These are phyloP conservation scores for Quercus variabilis DNA, from an alignment of 306 rosid genomes.

Conservation along the genomic window DNA sequence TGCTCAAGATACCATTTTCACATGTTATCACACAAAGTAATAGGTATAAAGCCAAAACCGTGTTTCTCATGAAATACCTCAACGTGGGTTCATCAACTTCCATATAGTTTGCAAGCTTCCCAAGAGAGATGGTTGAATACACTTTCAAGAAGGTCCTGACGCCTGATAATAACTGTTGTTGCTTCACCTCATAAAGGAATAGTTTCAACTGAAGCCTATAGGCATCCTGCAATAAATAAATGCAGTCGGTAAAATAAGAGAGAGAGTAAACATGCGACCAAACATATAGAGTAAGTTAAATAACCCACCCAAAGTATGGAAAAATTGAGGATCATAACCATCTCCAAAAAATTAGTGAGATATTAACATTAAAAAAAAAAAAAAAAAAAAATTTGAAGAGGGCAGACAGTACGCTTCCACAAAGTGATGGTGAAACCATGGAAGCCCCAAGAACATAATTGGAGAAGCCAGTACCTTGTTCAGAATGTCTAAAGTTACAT, in stretches of 20 bases:
- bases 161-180: slow-evolving; percentile 85
- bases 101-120: slow-evolving; percentile 88
- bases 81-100: slow-evolving; percentile 93
- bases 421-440: neutral
- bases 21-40: neutral
- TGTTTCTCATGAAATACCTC: slow-evolving; percentile 40
- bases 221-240: slow-evolving; percentile 66
- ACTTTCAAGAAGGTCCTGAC: slow-evolving; percentile 87
- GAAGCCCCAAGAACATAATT: neutral
- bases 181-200: slow-evolving; percentile 96
- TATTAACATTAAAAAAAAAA: neutral
- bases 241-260: slow-evolving; percentile 1
- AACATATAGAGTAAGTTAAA: neutral
- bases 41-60: no score
- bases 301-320: neutral
- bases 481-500: neutral
- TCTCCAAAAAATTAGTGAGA: neutral
- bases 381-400: neutral
- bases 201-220: slow-evolving; percentile 91
- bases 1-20: neutral
- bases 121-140: slow-evolving; percentile 78
- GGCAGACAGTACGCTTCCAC: neutral
- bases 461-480: neutral
- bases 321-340: neutral
- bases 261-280: neutral